Base-by-base conservation (phyloP, 108 stramenopile species). In the Cyclotella baltica region DNA sequence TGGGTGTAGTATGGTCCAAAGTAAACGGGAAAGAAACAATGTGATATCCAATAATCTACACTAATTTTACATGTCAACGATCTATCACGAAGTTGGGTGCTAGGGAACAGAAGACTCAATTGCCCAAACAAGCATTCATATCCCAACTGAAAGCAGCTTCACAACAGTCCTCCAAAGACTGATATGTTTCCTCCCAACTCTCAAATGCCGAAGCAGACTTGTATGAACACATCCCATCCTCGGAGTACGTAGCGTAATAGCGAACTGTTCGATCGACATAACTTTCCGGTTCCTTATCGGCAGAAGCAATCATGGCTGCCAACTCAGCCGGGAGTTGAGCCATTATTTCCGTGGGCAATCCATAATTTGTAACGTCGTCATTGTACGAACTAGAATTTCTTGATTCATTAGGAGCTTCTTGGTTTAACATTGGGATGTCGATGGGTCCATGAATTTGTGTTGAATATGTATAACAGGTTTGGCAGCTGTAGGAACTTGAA, bases 201-300 rank as follows among this genome's bases (percentile, higher is more conserved):
- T 59, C 58, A 59, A 59, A 59, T 20, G 25, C 4, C 28, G 25
- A 16, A 8, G 13, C 13, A 4, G 30, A 3, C 18, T 59, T 59
- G 29, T 23, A 59, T 30, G 58, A 27, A 59, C 58, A 59, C 6
- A 55, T 22, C 20, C 20, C 29, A 15, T 33, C 58, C 58, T 30
- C 58, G 2, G 58, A 28, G 30, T 31, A 59, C 5, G 58, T 31
- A 20, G 58, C 58, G 30, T 59, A 59, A 59, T 59, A 59, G 9
- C 58, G 5, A 30, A 59, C 58, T 5, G 30, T 30, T 31, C 28
- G 13, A 30, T 59, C 31, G 4, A 20, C 20, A 30, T 30, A 59
- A 8, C 19, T 15, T 59, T 59, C 29, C 11, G 10, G 30, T 30
- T 5, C 5, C 28, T 33, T 30, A 59, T 59, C 58, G 28, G 29